These are phyloP conservation scores for Paraconiothyrium sp. DNA, from an alignment of 2,329 filamentous ascomycete species.

Conservation along the genomic window DNA sequence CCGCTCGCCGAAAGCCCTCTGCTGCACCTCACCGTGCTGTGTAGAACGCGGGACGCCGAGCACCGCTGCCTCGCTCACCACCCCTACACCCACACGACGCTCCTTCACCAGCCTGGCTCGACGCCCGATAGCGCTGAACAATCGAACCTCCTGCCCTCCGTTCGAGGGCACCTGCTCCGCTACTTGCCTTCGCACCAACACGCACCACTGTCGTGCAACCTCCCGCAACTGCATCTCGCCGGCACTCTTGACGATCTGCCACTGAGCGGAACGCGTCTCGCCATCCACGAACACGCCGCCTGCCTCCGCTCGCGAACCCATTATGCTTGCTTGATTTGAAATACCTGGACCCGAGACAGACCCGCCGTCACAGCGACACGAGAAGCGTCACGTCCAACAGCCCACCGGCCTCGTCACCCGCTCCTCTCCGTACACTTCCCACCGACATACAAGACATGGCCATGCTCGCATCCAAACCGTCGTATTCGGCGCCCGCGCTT, in stretches of 20 bases:
- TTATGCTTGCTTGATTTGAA: constrained; percentile 25
- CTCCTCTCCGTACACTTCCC: constrained; percentile 8
- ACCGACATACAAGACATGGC: constrained; percentile 63
- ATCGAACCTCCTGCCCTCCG: neutral
- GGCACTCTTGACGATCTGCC: constrained; percentile 18
- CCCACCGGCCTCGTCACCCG: constrained; percentile 8
- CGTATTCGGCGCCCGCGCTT: constrained; percentile 68
- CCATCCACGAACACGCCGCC: neutral
- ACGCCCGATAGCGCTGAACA: neutral
- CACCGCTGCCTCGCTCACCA: neutral
- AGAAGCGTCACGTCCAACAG: constrained; percentile 15
- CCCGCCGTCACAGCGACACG: constrained; percentile 8
- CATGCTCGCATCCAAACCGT: constrained; percentile 79
- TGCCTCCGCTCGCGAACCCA: constrained; percentile 10
- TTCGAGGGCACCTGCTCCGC: constrained; percentile 1
- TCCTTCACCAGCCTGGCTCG: constrained; percentile 5
- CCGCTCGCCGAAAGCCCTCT: neutral
- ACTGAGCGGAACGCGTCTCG: constrained; percentile 7
- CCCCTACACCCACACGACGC: constrained; percentile 7
- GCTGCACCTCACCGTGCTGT: neutral
- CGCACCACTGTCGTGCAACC: constrained; percentile 22
- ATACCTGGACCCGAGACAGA: constrained; percentile 13
- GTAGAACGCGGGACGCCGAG: constrained; percentile 17
- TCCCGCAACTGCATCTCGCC: constrained; percentile 23
- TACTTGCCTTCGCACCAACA: constrained; percentile 3